These are phyloP conservation scores for Austropuccinia psidii DNA, from an alignment of 1,284 basidiomycete genomes.

Conservation along the genomic window DNA sequence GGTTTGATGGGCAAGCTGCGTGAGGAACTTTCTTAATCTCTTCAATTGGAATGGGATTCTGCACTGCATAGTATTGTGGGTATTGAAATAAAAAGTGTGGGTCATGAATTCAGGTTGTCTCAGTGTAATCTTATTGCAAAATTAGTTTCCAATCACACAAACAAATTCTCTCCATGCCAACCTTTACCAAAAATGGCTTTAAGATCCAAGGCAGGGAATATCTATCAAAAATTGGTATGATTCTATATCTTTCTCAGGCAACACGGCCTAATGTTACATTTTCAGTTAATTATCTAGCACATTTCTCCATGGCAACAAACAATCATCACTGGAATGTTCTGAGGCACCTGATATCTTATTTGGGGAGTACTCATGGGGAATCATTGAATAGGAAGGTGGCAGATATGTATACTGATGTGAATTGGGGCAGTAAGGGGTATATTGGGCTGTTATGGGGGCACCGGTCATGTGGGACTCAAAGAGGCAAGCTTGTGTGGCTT, in stretches of 20 bases:
- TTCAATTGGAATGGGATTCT: constrained; percentile 1
- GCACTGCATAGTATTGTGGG: constrained; percentile 1
- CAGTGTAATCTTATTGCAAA: not conserved
- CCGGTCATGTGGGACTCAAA: not conserved
- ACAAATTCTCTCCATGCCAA: not conserved
- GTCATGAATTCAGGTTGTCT: not conserved
- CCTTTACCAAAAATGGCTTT: not conserved
- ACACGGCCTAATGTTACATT: not conserved
- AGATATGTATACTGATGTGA: not conserved
- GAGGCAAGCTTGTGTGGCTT: not conserved
- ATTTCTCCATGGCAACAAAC: not conserved
- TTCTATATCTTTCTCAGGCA: not conserved
- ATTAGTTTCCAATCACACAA: not conserved
- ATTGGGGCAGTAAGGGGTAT: not conserved
- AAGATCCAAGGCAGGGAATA: not conserved
- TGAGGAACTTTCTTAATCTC: not conserved
- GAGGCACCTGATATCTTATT: not conserved
- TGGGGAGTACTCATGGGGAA: not conserved
- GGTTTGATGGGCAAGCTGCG: not conserved
- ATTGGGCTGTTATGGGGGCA: not conserved
- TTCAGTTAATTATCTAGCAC: not conserved
- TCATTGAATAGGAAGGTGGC: not conserved
- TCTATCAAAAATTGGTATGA: not conserved
- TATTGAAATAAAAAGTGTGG: not conserved
- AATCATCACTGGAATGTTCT: not conserved